Conservation (phyloP, 305 asterid species). For the Fraxinus paxiana region DNA sequence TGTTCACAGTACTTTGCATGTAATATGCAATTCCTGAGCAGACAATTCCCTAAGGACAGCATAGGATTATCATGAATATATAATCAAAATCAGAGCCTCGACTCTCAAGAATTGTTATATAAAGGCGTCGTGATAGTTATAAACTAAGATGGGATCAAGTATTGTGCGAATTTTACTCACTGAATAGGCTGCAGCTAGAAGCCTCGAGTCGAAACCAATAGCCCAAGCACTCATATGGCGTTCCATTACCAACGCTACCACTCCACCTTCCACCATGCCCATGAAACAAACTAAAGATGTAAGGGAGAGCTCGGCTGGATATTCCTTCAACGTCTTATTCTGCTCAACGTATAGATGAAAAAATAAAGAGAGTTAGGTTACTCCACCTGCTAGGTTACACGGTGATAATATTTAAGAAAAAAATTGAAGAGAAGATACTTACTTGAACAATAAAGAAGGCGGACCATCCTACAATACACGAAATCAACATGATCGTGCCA, state of each 20-base stretch:
- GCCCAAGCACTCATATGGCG: slow-evolving; percentile 66
- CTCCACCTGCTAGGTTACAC: too few species aligned
- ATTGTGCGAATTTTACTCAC: slow-evolving; percentile 33
- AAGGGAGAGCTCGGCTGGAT: slow-evolving; percentile 77
- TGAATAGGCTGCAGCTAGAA: slow-evolving; percentile 78
- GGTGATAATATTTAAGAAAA: not conserved
- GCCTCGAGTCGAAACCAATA: slow-evolving; percentile 76
- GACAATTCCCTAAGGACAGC: slow-evolving; percentile 56
- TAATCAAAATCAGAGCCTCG: not conserved
- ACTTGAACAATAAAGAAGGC: slow-evolving; percentile 81
- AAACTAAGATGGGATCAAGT: not conserved
- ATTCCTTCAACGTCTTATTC: slow-evolving; percentile 70
- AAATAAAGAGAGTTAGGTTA: not conserved
- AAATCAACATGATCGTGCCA: slow-evolving; percentile 61
- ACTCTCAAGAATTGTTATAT: not conserved
- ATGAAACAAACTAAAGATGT: slow-evolving; percentile 55
- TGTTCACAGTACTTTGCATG: slow-evolving; percentile 70
- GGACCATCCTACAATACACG: slow-evolving; percentile 70
- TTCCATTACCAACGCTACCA: slow-evolving; percentile 67
- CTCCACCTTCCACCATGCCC: slow-evolving; percentile 72
- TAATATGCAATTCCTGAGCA: slow-evolving; percentile 91
- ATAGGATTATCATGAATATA: not conserved
- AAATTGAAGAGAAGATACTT: not conserved
- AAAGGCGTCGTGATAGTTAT: not conserved
- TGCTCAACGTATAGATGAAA: slow-evolving; percentile 17